Conservation (phyloP, 2,329 filamentous ascomycete genomes). For the Epicoccum sorghinum region DNA sequence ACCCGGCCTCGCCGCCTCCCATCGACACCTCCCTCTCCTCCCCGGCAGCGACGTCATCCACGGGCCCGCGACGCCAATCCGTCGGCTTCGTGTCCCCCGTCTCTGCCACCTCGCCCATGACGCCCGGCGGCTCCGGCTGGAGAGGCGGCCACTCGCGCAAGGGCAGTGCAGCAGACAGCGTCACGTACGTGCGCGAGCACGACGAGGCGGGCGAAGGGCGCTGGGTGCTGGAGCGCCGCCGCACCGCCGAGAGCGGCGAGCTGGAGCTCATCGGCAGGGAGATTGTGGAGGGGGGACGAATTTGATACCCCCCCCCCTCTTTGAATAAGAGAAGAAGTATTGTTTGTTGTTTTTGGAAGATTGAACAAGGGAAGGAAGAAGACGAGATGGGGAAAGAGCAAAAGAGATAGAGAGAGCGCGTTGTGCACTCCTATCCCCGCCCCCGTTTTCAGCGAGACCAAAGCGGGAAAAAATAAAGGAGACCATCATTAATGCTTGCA, state of each 20-base stretch:
- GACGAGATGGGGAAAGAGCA: too few relatives aligned
- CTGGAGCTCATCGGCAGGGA: slow-evolving; percentile 70
- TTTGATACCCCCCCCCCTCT: slow-evolving; percentile 12
- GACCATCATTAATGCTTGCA: too few relatives aligned
- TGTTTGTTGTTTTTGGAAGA: background rate
- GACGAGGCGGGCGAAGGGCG: slow-evolving; percentile 64
- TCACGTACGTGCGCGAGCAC: slow-evolving; percentile 69
- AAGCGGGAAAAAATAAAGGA: too few relatives aligned
- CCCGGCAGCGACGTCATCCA: slow-evolving; percentile 24
- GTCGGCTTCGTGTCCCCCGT: slow-evolving; percentile 42
- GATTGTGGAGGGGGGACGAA: slow-evolving; percentile 63
- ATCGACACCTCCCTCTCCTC: slow-evolving; percentile 37
- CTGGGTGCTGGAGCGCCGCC: slow-evolving; percentile 73
- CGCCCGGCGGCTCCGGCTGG: slow-evolving; percentile 39
- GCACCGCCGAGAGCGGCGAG: slow-evolving; percentile 69
- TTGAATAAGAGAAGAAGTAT: background rate
- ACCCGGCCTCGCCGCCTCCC: slow-evolving; percentile 26
- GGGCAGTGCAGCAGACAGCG: slow-evolving; percentile 65
- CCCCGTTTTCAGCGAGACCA: too few relatives aligned
- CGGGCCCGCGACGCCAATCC: slow-evolving; percentile 34
- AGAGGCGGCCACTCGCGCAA: slow-evolving; percentile 44
- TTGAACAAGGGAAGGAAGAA: background rate
- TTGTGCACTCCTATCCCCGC: too few relatives aligned
- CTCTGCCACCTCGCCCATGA: slow-evolving; percentile 41
- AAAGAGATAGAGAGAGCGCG: too few relatives aligned